phyloP scores from a whole-genome alignment of 768 basidiomycete species.

The Amanita jacksonii region DNA sequence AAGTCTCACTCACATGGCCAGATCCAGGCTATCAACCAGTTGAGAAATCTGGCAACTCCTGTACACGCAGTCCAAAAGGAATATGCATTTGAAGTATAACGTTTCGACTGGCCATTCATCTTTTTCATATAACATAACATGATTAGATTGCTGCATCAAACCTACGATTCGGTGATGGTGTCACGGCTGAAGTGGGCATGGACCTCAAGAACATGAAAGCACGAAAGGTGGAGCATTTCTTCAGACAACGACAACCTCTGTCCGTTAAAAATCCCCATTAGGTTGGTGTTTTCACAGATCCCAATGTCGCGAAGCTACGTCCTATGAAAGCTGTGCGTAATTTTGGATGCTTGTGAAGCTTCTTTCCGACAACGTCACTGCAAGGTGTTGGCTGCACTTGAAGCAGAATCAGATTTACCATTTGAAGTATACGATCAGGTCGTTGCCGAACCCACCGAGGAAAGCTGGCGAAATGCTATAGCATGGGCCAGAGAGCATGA shows the following conservation, averaged over 20 bases:
- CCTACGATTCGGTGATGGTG: conserved; percentile 83
- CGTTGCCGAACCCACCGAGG: conserved; percentile 87
- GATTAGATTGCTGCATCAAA: conserved; percentile 76
- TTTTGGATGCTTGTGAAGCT: not conserved
- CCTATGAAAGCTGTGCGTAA: conserved; percentile 66
- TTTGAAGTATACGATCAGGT: conserved; percentile 80
- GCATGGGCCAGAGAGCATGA: conserved; percentile 78
- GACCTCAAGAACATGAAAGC: conserved; percentile 92
- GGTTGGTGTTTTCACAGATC: conserved; percentile 93
- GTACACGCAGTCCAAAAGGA: conserved; percentile 67
- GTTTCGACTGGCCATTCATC: not conserved
- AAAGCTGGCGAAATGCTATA: conserved; percentile 83
- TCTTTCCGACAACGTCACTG: too few species aligned
- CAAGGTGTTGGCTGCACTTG: conserved; percentile 78
- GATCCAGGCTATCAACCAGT: conserved; percentile 43
- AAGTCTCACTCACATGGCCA: conserved; percentile 32
- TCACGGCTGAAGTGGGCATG: conserved; percentile 86
- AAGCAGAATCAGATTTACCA: conserved; percentile 62
- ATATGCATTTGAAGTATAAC: conserved; percentile 79
- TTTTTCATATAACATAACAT: not conserved
- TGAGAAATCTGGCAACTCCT: conserved; percentile 72
- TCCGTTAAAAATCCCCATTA: conserved; percentile 21
- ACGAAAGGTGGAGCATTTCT: conserved; percentile 45
- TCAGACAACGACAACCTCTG: not conserved
- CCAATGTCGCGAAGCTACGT: conserved; percentile 67